These are phyloP conservation scores for Pyrrhoderma lamaoense DNA, from an alignment of 1,284 basidiomycete species.

Conservation along the genomic window DNA sequence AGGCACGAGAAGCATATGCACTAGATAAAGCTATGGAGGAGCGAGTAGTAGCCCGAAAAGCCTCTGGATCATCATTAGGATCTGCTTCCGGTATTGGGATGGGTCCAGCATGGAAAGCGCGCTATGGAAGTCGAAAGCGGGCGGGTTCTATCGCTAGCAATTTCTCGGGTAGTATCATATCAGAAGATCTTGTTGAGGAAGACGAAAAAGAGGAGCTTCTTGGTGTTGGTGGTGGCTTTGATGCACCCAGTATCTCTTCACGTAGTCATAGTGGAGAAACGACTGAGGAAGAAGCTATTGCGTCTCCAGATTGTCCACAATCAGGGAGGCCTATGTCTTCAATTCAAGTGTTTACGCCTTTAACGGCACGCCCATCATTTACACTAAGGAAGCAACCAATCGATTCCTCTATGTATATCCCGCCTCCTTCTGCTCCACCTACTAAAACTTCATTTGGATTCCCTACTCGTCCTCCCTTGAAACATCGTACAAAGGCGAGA, in stretches of 20 bases:
- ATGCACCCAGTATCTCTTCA: conserved; percentile 33
- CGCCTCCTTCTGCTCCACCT: conserved; percentile 32
- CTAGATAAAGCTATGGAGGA: conserved; percentile 81
- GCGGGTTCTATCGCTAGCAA: conserved; percentile 66
- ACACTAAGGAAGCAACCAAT: conserved; percentile 1
- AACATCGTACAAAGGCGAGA: conserved; percentile 38
- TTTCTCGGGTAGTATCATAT: conserved; percentile 55
- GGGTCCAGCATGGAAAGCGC: conserved; percentile 56
- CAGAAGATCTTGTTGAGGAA: conserved; percentile 74
- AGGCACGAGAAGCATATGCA: conserved; percentile 63
- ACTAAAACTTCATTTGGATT: conserved; percentile 45
- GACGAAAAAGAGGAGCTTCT: conserved; percentile 68
- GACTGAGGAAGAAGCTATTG: conserved; percentile 26
- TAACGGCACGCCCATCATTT: conserved; percentile 25
- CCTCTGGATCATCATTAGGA: conserved; percentile 56
- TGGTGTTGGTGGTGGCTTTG: conserved; percentile 61
- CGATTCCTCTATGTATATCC: conserved; percentile 16
- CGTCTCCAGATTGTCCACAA: conserved; percentile 33
- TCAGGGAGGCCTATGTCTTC: not conserved
- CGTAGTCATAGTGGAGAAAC: conserved; percentile 30
- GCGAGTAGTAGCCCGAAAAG: conserved; percentile 63
- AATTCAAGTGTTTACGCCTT: conserved; percentile 20
- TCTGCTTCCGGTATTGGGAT: conserved; percentile 57
- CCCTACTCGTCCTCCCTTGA: conserved; percentile 27
- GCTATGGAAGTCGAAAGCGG: conserved; percentile 57